These are phyloP conservation scores for Halophytophthora batemanensis DNA, from an alignment of 352 stramenopile genomes.

Conservation along the genomic window DNA sequence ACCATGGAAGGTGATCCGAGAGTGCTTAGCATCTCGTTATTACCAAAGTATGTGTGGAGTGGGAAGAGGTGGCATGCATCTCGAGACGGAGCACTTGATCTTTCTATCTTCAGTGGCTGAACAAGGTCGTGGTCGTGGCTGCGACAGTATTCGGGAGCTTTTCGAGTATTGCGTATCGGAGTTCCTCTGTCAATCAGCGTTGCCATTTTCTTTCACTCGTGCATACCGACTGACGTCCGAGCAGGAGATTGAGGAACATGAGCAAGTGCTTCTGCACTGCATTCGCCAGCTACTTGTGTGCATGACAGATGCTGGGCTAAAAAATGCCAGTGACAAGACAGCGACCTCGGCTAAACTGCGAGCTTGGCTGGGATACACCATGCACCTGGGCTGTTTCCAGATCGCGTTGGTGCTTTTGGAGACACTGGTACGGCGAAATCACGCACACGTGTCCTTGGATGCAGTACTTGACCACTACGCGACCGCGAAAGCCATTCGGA, in stretches of 20 bases:
- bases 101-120: constrained; percentile 16
- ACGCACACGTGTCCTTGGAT: constrained; percentile 12
- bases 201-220: not conserved
- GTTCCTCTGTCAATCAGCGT: constrained; percentile 4
- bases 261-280: constrained; percentile 9
- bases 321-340: not conserved
- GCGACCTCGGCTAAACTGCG: constrained; percentile 1
- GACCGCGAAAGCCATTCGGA: constrained; percentile 3
- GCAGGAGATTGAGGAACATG: not conserved
- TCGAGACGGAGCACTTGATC: constrained; percentile 26
- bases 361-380: constrained; percentile 16
- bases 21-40: constrained; percentile 9
- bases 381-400: constrained; percentile 22
- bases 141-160: constrained; percentile 4
- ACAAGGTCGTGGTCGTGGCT: not conserved
- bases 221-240: not conserved
- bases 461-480: constrained; percentile 19
- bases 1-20: constrained; percentile 17
- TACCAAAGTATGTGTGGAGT: constrained; percentile 1
- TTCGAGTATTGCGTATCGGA: constrained; percentile 15
- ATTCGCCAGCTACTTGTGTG: constrained; percentile 12
- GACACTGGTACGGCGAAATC: constrained; percentile 2
- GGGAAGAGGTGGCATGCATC: not conserved
- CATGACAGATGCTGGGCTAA: constrained; percentile 1
- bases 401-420: constrained; percentile 25